Base-by-base conservation (phyloP, 2,329 filamentous ascomycete genomes). In the Pyricularia grisea region DNA sequence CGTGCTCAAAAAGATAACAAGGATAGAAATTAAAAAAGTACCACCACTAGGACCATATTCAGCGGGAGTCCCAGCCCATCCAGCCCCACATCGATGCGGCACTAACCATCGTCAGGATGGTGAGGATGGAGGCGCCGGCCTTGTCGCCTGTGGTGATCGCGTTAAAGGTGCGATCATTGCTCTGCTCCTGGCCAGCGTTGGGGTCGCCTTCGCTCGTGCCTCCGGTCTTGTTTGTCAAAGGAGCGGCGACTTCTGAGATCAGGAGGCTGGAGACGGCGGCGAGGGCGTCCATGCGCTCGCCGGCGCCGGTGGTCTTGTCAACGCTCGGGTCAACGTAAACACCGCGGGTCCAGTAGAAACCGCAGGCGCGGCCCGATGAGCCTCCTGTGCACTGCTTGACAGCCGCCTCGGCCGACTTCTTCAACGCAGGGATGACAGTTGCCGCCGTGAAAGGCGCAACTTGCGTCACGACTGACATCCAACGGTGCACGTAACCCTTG, bases 401-500 rank as follows among this genome's bases (percentile, higher is more conserved):
- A 0, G 89, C 90, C 0, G 84, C 88, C 68, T 81, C 70, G 6
- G 89, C 81, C 0, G 89, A 90, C 0, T 79, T 83, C 69, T 80
- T 79, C 7, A 93, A 80, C 36, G 87, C 82, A 0, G 87, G 83
- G 69, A 85, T 78, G 72, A 93, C 88, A 20, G 75, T 79, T 1
- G 82, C 78, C 60, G 78, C 78, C 0, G 85, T 88, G 65, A 83
- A 83, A 0, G 90, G 90, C 0, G 87, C 88, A n/a, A 92, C 69
- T 72, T 89, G 83, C 2, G 86, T 84, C 1, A 85, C 82, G 27
- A 84, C 82, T 4, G 86, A 82, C 72, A 92, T 80, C 87, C 89
- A 91, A 60, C 88, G 85, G 72, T 88, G 83, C 23, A 92, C 81
- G 70, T 89, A 88, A 58, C 89, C 90, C 78, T 92, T 92, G 84